Conservation (phyloP, 2,329 filamentous ascomycete genomes). For the Pseudogymnoascus sp. region DNA sequence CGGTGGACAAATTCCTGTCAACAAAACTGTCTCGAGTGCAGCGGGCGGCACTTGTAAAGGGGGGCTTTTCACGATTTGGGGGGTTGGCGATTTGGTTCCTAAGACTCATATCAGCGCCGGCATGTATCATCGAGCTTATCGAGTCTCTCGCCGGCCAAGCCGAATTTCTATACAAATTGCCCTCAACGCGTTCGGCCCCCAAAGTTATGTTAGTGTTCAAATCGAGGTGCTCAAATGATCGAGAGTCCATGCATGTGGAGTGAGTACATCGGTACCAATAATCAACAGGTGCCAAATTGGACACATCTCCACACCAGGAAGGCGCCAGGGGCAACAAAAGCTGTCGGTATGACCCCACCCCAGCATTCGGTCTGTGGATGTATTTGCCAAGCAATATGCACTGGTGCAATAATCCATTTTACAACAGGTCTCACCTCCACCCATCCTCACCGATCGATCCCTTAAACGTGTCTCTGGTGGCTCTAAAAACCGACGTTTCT, state of each 20-base stretch:
- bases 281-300: slow-evolving; percentile 5
- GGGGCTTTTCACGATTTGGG: not conserved
- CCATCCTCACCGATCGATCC: not conserved
- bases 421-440: not conserved
- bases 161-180: not conserved
- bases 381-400: slow-evolving; percentile 4
- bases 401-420: not conserved
- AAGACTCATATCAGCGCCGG: not conserved
- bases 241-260: slow-evolving; percentile 3
- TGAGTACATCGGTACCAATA: slow-evolving; percentile 7
- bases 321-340: not conserved
- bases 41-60: not conserved
- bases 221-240: not conserved
- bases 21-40: slow-evolving; percentile 4
- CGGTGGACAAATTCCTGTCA: slow-evolving; percentile 3
- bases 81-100: not conserved
- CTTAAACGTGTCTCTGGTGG: not conserved
- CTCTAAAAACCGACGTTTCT: not conserved
- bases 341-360: not conserved
- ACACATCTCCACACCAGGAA: slow-evolving; percentile 7
- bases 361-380: not conserved
- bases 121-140: not conserved
- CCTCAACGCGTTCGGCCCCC: not conserved
- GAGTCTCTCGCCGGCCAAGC: not conserved
- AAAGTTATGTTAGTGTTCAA: not conserved